Conservation (phyloP, 768 basidiomycete species). For the Rhodotorula babjevae region DNA sequence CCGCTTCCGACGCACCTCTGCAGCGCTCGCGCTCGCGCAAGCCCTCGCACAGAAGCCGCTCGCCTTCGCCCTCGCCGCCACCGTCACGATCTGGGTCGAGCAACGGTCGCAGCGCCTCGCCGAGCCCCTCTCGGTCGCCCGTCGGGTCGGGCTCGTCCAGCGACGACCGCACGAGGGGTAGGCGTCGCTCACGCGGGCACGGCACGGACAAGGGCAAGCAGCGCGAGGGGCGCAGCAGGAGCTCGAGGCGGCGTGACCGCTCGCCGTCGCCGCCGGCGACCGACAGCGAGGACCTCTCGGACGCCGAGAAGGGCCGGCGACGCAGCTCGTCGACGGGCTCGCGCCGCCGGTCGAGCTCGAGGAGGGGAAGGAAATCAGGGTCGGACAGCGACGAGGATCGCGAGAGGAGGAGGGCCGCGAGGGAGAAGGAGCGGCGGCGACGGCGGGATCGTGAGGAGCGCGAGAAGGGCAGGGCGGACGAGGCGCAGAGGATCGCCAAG, state of each 20-base stretch:
- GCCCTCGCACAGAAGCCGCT: neutral
- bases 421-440: neutral
- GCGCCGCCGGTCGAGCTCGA: too few relatives aligned
- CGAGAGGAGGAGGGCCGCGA: neutral
- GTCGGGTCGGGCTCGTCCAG: too few relatives aligned
- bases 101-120: neutral
- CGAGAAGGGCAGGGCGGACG: neutral
- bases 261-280: neutral
- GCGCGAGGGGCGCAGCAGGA: neutral
- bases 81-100: neutral
- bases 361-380: neutral
- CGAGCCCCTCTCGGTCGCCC: too few relatives aligned
- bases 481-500: neutral
- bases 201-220: neutral
- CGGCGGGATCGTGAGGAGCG: neutral
- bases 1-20: neutral
- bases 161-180: too few relatives aligned
- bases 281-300: constrained; percentile 7
- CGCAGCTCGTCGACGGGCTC: neutral
- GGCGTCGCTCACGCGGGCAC: too few relatives aligned
- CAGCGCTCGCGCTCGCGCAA: neutral
- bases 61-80: neutral
- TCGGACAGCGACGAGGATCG: neutral
- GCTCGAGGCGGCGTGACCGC: neutral
- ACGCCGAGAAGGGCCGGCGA: constrained; percentile 6